Percentiles rank a stretch among this genome's conserved stretches.
These are phyloP conservation scores for Elsinoe arachidis DNA, from an alignment of 2,329 filamentous ascomycete genomes.

Conservation along the genomic window DNA sequence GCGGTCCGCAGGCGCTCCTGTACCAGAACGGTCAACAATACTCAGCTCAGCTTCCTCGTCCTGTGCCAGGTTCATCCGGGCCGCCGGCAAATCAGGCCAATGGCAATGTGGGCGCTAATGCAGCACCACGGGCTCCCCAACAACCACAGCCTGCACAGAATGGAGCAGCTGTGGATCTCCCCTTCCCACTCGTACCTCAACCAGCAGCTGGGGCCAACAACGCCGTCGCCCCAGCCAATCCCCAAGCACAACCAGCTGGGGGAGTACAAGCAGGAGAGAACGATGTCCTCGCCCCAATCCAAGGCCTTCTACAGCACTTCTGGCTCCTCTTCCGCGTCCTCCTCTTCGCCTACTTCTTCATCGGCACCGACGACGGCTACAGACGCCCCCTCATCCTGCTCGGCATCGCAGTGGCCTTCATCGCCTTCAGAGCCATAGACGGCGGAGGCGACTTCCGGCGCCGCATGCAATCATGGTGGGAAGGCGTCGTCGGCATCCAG, in stretches of 20 bases:
- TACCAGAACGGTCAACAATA: conserved; percentile 32
- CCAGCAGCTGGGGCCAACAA: not conserved
- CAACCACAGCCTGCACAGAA: conserved; percentile 9
- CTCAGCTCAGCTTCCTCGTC: conserved; percentile 15
- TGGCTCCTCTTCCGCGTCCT: conserved; percentile 53
- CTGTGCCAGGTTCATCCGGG: not conserved
- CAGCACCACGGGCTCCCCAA: too few species aligned
- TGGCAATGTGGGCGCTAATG: not conserved
- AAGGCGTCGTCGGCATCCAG: conserved; percentile 31
- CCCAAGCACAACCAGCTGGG: conserved; percentile 4
- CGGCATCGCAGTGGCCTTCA: conserved; percentile 33
- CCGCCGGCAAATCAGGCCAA: not conserved
- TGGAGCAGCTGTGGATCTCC: not conserved
- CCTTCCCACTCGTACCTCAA: conserved; percentile 3
- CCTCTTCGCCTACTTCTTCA: conserved; percentile 51
- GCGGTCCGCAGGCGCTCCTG: conserved; percentile 38
- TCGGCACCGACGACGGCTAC: conserved; percentile 37
- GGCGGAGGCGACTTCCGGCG: conserved; percentile 19
- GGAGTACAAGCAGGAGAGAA: conserved; percentile 15
- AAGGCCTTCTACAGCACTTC: conserved; percentile 33
- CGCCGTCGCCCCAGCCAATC: conserved; percentile 10
- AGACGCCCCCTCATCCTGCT: conserved; percentile 35
- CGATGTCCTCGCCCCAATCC: conserved; percentile 18
- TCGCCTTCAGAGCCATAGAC: conserved; percentile 29
- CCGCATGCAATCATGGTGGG: conserved; percentile 35